Percentiles rank a stretch among this genome's conserved stretches.
These are phyloP conservation scores for Xenosphaeropsis pyriputrescens DNA, from an alignment of 2,329 filamentous ascomycete genomes.

Conservation along the genomic window DNA sequence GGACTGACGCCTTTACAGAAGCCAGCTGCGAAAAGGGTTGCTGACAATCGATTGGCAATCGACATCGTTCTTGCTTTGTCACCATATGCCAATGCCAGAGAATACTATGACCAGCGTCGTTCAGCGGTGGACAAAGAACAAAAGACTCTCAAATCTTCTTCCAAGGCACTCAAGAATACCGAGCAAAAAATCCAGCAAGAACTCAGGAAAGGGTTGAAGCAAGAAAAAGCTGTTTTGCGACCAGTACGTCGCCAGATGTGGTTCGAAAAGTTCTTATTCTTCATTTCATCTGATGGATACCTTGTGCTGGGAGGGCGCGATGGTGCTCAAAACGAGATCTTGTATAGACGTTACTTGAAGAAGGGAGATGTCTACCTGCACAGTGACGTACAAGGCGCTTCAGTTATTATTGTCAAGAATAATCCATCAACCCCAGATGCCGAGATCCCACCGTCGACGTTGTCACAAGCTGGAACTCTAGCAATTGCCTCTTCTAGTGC, in stretches of 20 bases:
- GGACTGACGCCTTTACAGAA: slow-evolving; percentile 2
- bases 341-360: slow-evolving; percentile 76
- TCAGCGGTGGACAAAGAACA: slow-evolving; percentile 74
- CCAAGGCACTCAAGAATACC: slow-evolving; percentile 73
- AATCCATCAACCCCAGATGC: slow-evolving; percentile 61
- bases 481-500: slow-evolving; percentile 76
- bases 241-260: slow-evolving; percentile 74
- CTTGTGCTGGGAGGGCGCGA: slow-evolving; percentile 83
- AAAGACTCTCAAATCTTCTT: slow-evolving; percentile 70
- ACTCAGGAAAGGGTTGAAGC: slow-evolving; percentile 75
- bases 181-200: slow-evolving; percentile 80
- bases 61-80: slow-evolving; percentile 75
- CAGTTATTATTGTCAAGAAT: slow-evolving; percentile 85
- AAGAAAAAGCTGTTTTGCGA: slow-evolving; percentile 77
- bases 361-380: slow-evolving; percentile 89
- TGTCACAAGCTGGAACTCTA: slow-evolving; percentile 79
- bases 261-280: slow-evolving; percentile 97
- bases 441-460: slow-evolving; percentile 79
- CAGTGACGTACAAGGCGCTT: slow-evolving; percentile 73
- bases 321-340: slow-evolving; percentile 73
- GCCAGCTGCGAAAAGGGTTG: slow-evolving; percentile 22
- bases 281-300: slow-evolving; percentile 91
- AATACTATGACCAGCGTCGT: slow-evolving; percentile 86
- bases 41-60: slow-evolving; percentile 47
- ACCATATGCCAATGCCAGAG: slow-evolving; percentile 77